Evolutionary conservation across 2,329 filamentous ascomycete genomes (phyloP).

Genomic region (Beauveria sp.): DNA sequence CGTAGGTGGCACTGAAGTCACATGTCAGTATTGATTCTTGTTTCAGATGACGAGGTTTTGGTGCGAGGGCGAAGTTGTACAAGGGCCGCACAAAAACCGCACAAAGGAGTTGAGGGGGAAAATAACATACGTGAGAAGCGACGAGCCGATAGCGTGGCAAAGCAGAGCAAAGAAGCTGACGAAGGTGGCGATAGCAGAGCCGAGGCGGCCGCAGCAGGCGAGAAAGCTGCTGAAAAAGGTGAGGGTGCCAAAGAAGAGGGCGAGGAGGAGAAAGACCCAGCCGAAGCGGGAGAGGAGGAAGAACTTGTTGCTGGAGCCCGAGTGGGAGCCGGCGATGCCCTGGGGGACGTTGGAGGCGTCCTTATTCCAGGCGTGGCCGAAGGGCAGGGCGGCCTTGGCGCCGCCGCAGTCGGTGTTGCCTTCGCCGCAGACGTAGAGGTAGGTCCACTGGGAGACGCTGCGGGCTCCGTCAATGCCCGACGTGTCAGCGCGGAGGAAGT

Average conservation of each 20-base stretch:
- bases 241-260: constrained; percentile 66
- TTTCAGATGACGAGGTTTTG: background rate
- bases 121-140: constrained; percentile 64
- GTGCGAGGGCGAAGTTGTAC: constrained; percentile 15
- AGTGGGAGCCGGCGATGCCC: constrained; percentile 43
- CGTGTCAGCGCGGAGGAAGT: constrained; percentile 79
- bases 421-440: constrained; percentile 72
- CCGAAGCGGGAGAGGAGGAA: constrained; percentile 87
- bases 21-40: background rate
- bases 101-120: background rate
- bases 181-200: constrained; percentile 57
- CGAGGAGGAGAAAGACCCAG: constrained; percentile 85
- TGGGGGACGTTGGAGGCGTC: constrained; percentile 34
- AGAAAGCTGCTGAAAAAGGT: constrained; percentile 62
- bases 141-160: constrained; percentile 58
- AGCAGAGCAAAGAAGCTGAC: constrained; percentile 54
- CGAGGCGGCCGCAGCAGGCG: constrained; percentile 63
- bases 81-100: background rate
- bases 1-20: constrained; percentile 46
- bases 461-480: constrained; percentile 62
- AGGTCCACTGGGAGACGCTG: constrained; percentile 73
- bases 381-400: constrained; percentile 54
- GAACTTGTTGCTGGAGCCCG: constrained; percentile 50
- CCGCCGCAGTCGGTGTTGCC: constrained; percentile 57
- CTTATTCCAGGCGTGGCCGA: constrained; percentile 63